Percentiles rank a stretch among this genome's conserved stretches.
These are phyloP conservation scores for Cyclotella choctawhatcheeana DNA, from an alignment of 108 stramenopile genomes.

Conservation along the genomic window DNA sequence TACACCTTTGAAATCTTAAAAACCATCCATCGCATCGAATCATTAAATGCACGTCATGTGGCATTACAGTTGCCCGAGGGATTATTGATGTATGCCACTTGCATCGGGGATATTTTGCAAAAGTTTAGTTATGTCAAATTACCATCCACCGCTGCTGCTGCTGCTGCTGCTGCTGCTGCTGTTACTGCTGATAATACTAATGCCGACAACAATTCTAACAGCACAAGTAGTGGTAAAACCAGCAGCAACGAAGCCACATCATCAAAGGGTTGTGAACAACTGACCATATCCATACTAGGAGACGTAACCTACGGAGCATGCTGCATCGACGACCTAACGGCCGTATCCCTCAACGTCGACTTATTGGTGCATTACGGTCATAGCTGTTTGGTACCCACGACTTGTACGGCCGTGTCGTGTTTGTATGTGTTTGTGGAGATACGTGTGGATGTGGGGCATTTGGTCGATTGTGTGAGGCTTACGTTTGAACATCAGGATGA, in stretches of 20 bases:
- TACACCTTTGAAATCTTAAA: conserved; percentile 91
- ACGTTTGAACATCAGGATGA: conserved; percentile 51
- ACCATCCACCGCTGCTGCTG: no score
- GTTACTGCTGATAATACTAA: no score
- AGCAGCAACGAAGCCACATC: no score
- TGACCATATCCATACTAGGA: conserved; percentile 75
- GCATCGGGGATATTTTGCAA: conserved; percentile 92
- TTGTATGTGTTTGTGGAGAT: conserved; percentile 99
- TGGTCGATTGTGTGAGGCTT: conserved; percentile 79
- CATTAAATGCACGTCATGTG: conserved; percentile 62
- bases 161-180: no score
- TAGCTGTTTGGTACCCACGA: conserved; percentile 95
- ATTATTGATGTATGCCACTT: conserved; percentile 93
- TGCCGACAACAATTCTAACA: no score
- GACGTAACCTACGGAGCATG: conserved; percentile 99
- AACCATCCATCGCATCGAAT: conserved; percentile 82
- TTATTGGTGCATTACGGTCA: conserved; percentile 98
- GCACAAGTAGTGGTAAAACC: no score
- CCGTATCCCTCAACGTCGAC: conserved; percentile 88
- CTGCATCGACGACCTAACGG: conserved; percentile 97
- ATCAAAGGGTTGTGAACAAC: no score
- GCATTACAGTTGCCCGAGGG: conserved; percentile 99
- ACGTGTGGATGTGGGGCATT: conserved; percentile 86
- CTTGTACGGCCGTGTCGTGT: conserved; percentile 83
- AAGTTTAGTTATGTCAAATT: conserved; percentile 55